Evolutionary conservation across 371 early-diverging fungal genomes (phyloP).

Genomic region (Mortierella sp.): DNA sequence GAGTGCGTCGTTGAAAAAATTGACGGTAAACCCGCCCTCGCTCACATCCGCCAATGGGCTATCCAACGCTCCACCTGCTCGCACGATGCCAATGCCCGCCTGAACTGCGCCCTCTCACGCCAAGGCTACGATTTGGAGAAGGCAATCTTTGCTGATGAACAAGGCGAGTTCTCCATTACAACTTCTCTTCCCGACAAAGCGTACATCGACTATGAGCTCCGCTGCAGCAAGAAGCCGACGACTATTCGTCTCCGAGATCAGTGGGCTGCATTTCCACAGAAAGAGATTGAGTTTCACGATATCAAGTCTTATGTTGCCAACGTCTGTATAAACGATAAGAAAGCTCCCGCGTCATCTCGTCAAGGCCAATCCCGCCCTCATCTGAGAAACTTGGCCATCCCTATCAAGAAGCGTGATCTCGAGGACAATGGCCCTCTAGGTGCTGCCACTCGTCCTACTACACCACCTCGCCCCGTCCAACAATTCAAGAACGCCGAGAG

Average conservation of each 20-base stretch:
- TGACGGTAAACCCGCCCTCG: background rate
- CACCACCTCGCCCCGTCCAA: background rate
- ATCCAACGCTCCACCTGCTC: slow-evolving; percentile 22
- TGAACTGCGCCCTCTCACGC: slow-evolving; percentile 14
- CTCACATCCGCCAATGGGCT: slow-evolving; percentile 17
- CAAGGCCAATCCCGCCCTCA: slow-evolving; percentile 1
- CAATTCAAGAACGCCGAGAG: slow-evolving; percentile 6
- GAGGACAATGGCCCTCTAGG: too few relatives aligned
- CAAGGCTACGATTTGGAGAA: slow-evolving; percentile 5
- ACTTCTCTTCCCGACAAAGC: slow-evolving; percentile 16
- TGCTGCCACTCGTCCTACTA: background rate
- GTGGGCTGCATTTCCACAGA: slow-evolving; percentile 11
- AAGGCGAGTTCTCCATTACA: slow-evolving; percentile 17
- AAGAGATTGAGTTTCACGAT: slow-evolving; percentile 3
- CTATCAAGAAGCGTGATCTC: background rate
- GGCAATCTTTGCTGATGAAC: background rate
- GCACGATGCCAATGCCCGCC: slow-evolving; percentile 24
- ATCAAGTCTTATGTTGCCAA: slow-evolving; percentile 16
- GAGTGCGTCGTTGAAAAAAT: slow-evolving; percentile 21
- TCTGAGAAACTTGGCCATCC: background rate
- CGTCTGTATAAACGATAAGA: slow-evolving; percentile 6
- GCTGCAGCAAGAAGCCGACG: slow-evolving; percentile 11
- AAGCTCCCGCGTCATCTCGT: background rate
- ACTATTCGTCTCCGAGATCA: slow-evolving; percentile 5
- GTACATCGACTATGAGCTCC: slow-evolving; percentile 22